Evolutionary conservation across 1,284 basidiomycete species (phyloP).

Genomic region (Malassezia sympodialis): DNA sequence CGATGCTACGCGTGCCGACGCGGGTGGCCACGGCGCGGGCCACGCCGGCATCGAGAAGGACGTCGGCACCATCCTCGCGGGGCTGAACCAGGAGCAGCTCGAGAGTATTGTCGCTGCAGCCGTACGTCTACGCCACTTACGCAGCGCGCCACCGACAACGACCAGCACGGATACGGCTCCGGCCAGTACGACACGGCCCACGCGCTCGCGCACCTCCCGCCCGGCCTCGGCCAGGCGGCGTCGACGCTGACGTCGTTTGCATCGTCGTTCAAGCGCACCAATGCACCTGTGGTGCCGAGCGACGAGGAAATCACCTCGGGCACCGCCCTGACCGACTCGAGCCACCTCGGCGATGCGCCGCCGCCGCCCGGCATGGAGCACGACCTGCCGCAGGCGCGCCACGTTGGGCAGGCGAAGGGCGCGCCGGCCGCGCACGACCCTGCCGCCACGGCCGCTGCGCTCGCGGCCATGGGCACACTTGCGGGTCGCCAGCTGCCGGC

Average conservation of each 20-base stretch:
- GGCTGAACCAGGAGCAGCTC: conserved; percentile 36
- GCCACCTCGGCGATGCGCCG: conserved; percentile 18
- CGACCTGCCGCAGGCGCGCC: conserved; percentile 8
- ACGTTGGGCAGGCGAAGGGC: conserved; percentile 12
- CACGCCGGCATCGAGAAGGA: conserved; percentile 27
- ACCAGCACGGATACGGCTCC: conserved; percentile 7
- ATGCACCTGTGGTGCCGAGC: conserved; percentile 1
- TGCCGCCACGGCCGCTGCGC: conserved; percentile 30
- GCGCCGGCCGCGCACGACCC: conserved; percentile 22
- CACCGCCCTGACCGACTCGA: conserved; percentile 1
- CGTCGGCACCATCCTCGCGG: conserved; percentile 35
- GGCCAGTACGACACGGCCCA: conserved; percentile 9
- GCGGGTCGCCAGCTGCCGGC: conserved; percentile 21
- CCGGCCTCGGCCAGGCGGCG: conserved; percentile 32
- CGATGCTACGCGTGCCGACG: conserved; percentile 4
- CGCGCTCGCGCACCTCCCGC: conserved; percentile 20
- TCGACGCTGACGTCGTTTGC: conserved; percentile 37
- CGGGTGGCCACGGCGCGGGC: conserved; percentile 13
- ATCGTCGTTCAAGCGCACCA: conserved; percentile 32
- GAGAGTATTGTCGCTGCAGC: conserved; percentile 40
- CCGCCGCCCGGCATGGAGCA: conserved; percentile 23
- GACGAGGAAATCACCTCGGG: conserved; percentile 13
- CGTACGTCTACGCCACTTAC: conserved; percentile 12
- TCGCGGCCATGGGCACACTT: conserved; percentile 33
- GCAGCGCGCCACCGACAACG: conserved; percentile 20